A percentile compares a stretch with the other conserved stretches of the same genome.
These are phyloP conservation scores for Juglanconis oblonga DNA, from an alignment of 2,329 filamentous ascomycete genomes.

Conservation along the genomic window DNA sequence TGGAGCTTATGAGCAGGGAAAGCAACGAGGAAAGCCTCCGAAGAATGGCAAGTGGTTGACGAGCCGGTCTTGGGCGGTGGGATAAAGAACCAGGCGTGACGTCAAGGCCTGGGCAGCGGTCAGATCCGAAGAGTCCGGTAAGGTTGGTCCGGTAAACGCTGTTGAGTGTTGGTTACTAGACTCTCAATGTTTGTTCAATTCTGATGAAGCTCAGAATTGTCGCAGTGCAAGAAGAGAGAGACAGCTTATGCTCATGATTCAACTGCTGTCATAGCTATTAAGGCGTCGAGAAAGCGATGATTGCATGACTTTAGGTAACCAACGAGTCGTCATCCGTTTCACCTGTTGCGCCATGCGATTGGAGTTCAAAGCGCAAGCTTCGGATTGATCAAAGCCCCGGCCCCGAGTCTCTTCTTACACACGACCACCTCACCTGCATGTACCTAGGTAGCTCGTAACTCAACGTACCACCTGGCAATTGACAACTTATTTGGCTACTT, in stretches of 20 bases:
- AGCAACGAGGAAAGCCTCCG: background rate
- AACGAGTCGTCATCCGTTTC: conserved; percentile 11
- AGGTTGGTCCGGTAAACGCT: too few species aligned
- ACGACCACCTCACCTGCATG: too few species aligned
- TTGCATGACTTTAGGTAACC: conserved; percentile 9
- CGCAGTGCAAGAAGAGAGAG: background rate
- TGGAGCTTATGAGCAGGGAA: background rate
- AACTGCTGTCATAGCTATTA: background rate
- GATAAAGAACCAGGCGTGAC: conserved; percentile 7
- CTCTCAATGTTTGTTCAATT: too few species aligned
- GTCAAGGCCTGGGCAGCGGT: background rate
- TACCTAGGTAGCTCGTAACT: too few species aligned
- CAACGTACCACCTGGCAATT: too few species aligned
- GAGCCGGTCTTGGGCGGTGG: too few species aligned
- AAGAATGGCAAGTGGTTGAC: background rate
- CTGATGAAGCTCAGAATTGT: too few species aligned
- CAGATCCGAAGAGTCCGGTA: too few species aligned
- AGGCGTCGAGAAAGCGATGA: conserved; percentile 2
- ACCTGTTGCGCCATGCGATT: conserved; percentile 13
- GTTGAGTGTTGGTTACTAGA: too few species aligned
- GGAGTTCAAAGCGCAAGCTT: conserved; percentile 4
- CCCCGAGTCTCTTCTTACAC: background rate
- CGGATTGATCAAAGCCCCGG: conserved; percentile 8
- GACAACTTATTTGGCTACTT: too few species aligned
- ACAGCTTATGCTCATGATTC: background rate